Evolutionary conservation across 2,329 filamentous ascomycete species (phyloP).

Genomic region (Apiospora pterosperma): DNA sequence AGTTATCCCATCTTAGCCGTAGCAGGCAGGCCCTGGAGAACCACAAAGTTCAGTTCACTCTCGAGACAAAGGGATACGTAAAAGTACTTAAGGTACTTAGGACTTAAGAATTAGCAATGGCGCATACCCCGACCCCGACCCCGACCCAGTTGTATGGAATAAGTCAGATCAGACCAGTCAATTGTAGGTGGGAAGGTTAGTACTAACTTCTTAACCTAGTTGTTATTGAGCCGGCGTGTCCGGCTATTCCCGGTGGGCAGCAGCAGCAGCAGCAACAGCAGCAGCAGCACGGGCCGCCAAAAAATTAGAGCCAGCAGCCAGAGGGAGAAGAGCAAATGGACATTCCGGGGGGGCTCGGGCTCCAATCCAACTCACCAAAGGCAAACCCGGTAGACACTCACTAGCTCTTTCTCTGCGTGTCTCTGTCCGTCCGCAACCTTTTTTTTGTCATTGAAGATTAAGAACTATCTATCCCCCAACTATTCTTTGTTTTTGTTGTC

Average conservation of each 20-base stretch:
- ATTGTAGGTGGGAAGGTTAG: background rate
- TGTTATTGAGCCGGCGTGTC: background rate
- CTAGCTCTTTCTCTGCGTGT: background rate
- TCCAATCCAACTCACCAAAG: background rate
- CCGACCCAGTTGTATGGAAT: too few species aligned
- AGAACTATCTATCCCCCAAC: too few species aligned
- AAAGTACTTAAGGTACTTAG: too few species aligned
- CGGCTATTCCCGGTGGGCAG: background rate
- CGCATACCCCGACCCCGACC: too few species aligned
- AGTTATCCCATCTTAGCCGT: too few species aligned
- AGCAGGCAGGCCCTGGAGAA: too few species aligned
- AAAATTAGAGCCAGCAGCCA: background rate
- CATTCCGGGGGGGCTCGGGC: background rate
- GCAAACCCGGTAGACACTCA: background rate
- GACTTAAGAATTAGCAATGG: too few species aligned
- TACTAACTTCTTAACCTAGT: too few species aligned
- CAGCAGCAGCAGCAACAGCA: background rate
- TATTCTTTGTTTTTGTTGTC: background rate
- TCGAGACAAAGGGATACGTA: too few species aligned
- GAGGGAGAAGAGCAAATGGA: too few species aligned
- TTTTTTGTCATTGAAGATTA: conserved; percentile 1
- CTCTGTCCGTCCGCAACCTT: background rate
- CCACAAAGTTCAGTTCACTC: too few species aligned
- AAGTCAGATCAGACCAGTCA: too few species aligned
- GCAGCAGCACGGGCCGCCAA: background rate